Evolutionary conservation across 129 eudicot species (phyloP), one percentile per base, ranked within the genome.

Genomic region (Helianthus tuberosus): DNA sequence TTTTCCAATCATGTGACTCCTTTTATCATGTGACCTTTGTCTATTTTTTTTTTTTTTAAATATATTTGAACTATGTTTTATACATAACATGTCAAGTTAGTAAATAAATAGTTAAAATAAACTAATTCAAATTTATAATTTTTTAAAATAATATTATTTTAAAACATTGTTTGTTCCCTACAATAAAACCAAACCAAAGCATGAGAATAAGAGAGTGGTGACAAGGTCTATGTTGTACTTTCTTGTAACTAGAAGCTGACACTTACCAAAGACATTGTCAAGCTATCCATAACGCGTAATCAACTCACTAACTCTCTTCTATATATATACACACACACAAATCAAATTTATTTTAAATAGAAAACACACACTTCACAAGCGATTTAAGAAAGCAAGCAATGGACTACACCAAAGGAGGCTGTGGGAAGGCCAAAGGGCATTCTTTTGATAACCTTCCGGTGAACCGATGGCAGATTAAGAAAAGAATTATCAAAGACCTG

Each of bases 381-480:
- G 49, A 41, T 27, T 36, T 27, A 17, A 32, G 54, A 52, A 70
- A 70, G 77, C 82, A 62, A 50, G 36, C 66, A 5, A 77, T 50
- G 50, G n/a, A 47, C 66, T 5, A 20, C 23, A 20, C 77, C 27
- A 16, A 65, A n/a, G 64, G 44, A 51, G 8, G 23, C 54, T 55
- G 68, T 25, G 50, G 52, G 74, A 72, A 53, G 47, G 66, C 20
- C 55, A 10, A 16, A 1, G 82, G 59, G 13, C 5, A 49, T 14
- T 78, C 82, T 11, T 61, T 61, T 64, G 59, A 13, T 65, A 52
- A 63, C 10, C 72, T 71, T 69, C 82, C 82, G 12, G 27, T 35
- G 13, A 70, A 41, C 57, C 54, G 82, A 39, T 52, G 72, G 46
- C 20, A 51, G 65, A 62, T 70, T 41, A 78, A 62, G 66, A 69